A percentile compares a stretch with the other conserved stretches of the same genome.
Evolutionary conservation across 768 basidiomycete species (phyloP).

Genomic region (Serendipita sp.): DNA sequence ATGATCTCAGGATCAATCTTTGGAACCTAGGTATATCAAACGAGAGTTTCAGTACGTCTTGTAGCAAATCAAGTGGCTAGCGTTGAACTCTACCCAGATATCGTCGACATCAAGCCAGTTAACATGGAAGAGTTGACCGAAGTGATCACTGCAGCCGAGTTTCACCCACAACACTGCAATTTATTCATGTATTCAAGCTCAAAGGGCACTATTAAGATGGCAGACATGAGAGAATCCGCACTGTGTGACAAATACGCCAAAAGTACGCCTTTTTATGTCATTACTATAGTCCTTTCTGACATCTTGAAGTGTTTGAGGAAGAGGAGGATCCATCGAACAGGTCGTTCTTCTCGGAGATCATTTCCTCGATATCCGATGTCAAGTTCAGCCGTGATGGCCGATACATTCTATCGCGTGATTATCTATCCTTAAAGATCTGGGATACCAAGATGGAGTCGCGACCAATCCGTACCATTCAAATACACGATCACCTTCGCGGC

Average conservation of each 20-base stretch:
- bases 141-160: conserved; percentile 99
- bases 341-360: conserved; percentile 99
- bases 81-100: conserved; percentile 44
- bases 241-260: conserved; percentile 93
- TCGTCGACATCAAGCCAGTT: conserved; percentile 98
- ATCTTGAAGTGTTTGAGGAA: conserved; percentile 76
- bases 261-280: conserved; percentile 37
- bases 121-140: conserved; percentile 99
- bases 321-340: conserved; percentile 95
- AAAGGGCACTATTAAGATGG: conserved; percentile 98
- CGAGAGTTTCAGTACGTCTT: conserved; percentile 87
- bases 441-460: conserved; percentile 97
- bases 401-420: conserved; percentile 93
- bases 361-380: conserved; percentile 98
- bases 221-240: conserved; percentile 97
- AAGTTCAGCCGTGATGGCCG: conserved; percentile 97
- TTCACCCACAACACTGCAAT: conserved; percentile 95
- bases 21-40: conserved; percentile 99
- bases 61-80: background rate
- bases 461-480: conserved; percentile 93
- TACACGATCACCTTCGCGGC: conserved; percentile 92
- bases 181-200: conserved; percentile 99
- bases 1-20: conserved; percentile 90
- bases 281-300: conserved; percentile 6
- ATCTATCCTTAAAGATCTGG: conserved; percentile 97